Percentiles rank a stretch among this genome's conserved stretches.
Evolutionary conservation across 2,329 filamentous ascomycete genomes (phyloP).

Genomic region (Phaeosphaeria sp.): DNA sequence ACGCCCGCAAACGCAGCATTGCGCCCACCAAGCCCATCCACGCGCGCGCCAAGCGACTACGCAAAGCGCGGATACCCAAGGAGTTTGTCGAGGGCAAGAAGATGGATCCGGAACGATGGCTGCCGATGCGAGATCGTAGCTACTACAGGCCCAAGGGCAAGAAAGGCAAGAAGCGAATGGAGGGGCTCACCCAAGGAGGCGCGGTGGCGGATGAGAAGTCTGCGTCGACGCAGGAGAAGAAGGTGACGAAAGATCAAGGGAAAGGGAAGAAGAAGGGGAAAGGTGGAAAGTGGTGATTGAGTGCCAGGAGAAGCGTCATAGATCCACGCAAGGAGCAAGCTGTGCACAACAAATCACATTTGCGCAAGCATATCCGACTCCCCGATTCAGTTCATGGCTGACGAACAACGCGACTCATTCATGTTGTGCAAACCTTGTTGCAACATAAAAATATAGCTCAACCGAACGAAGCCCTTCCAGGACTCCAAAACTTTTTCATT

Average conservation of each 20-base stretch:
- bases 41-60: conserved; percentile 64
- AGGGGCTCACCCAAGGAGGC: conserved; percentile 82
- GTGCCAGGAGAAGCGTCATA: neutral
- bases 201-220: conserved; percentile 71
- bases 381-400: too few species aligned
- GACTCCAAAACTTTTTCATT: neutral
- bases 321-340: neutral
- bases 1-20: conserved; percentile 45
- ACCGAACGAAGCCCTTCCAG: neutral
- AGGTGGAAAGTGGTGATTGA: conserved; percentile 35
- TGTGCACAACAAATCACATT: neutral
- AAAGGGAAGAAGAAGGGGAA: conserved; percentile 48
- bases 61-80: conserved; percentile 71
- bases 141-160: conserved; percentile 89
- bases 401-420: too few species aligned
- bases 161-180: conserved; percentile 82
- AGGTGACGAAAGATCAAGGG: conserved; percentile 40
- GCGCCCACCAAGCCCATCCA: conserved; percentile 50
- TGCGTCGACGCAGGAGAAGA: conserved; percentile 39
- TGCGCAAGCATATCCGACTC: neutral
- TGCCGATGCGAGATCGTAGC: conserved; percentile 87
- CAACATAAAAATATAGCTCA: neutral
- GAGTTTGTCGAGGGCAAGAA: conserved; percentile 78
- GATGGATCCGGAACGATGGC: conserved; percentile 89
- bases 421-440: neutral